phyloP scores from a whole-genome alignment of 768 basidiomycete genomes.

The Pholiota conissans region DNA sequence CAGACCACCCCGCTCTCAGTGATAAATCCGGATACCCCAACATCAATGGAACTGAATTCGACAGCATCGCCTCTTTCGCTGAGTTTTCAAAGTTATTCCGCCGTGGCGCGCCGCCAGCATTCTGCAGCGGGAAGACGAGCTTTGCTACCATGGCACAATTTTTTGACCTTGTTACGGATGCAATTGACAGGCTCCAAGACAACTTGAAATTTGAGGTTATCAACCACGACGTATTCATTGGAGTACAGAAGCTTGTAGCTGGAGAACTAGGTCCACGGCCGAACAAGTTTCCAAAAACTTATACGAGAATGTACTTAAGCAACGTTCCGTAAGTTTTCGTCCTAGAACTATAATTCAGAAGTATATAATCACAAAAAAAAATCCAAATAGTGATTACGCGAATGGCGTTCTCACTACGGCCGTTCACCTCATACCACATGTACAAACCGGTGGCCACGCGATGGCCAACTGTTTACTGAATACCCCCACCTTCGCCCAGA shows the following conservation, averaged over 20 bases:
- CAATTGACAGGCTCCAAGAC: slow-evolving; percentile 8
- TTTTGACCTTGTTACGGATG: slow-evolving; percentile 10
- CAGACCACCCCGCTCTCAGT: slow-evolving; percentile 5
- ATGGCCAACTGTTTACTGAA: slow-evolving; percentile 20
- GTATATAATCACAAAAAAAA: not conserved
- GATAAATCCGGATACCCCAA: slow-evolving; percentile 9
- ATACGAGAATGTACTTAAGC: slow-evolving; percentile 20
- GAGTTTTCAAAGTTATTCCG: not conserved
- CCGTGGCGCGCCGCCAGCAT: not conserved
- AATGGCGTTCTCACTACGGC: slow-evolving; percentile 14
- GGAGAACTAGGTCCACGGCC: slow-evolving; percentile 19
- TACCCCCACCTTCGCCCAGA: not conserved
- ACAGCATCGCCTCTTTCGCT: not conserved
- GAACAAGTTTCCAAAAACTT: slow-evolving; percentile 12
- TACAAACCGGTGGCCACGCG: slow-evolving; percentile 4
- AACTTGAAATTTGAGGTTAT: slow-evolving; percentile 12
- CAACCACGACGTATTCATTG: slow-evolving; percentile 9
- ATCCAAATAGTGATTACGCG: slow-evolving; percentile 20
- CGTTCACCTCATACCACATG: slow-evolving; percentile 14
- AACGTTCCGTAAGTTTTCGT: slow-evolving; percentile 18
- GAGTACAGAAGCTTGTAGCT: slow-evolving; percentile 10
- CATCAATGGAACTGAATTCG: slow-evolving; percentile 3
- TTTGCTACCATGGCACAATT: slow-evolving; percentile 10
- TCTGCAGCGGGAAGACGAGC: not conserved
- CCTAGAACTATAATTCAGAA: not conserved